phyloP scores from a whole-genome alignment of 345 rosid species.

The Noccaea bulbosa region DNA sequence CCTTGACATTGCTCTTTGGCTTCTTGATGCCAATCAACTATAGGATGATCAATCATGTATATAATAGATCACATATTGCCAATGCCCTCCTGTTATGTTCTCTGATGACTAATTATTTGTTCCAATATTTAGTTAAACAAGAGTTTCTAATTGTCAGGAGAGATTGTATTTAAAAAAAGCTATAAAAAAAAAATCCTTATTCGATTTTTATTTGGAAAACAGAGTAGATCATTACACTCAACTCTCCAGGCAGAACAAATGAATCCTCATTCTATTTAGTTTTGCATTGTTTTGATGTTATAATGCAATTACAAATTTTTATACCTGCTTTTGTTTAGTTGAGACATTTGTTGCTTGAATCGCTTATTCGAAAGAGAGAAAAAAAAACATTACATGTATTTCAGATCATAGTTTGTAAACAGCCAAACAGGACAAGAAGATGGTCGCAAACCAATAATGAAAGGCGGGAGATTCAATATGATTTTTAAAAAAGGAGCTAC shows the following conservation, averaged over 20 bases:
- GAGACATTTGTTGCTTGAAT: too few species aligned
- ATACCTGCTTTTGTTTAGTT: too few species aligned
- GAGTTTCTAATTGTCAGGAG: neutral
- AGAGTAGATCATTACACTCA: neutral
- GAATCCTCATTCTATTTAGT: neutral
- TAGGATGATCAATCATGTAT: slow-evolving; percentile 25
- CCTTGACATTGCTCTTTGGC: slow-evolving; percentile 21
- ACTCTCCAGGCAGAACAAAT: too few species aligned
- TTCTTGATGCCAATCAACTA: slow-evolving; percentile 1
- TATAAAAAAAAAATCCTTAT: neutral
- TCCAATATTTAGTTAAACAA: too few species aligned
- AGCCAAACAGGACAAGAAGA: slow-evolving; percentile 2
- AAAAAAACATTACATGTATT: too few species aligned
- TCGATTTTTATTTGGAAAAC: neutral
- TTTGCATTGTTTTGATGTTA: neutral
- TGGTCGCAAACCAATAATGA: neutral
- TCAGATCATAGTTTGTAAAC: too few species aligned
- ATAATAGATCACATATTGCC: too few species aligned
- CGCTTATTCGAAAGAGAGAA: too few species aligned
- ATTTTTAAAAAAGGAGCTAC: neutral
- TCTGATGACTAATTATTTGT: neutral
- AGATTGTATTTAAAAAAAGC: too few species aligned
- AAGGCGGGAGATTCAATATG: slow-evolving; percentile 3
- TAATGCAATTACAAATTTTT: too few species aligned
- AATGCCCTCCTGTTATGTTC: neutral